A percentile compares a stretch with the other conserved stretches of the same genome.
Conservation (phyloP, 23 red algal genomes). For the Chondrus crispus region DNA sequence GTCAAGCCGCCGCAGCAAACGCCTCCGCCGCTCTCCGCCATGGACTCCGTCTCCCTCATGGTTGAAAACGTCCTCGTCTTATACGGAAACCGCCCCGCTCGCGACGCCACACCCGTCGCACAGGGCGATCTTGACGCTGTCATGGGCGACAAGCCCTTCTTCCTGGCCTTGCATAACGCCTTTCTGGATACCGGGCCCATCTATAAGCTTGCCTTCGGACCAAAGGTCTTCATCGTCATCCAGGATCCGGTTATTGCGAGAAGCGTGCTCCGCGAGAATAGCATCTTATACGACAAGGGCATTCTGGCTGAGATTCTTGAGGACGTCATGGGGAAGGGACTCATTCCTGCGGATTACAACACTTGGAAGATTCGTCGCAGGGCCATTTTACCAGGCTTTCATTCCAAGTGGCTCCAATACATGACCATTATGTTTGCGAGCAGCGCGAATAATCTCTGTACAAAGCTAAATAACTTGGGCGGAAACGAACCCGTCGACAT, state of each 20-base stretch:
- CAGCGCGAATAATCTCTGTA: constrained; percentile 26
- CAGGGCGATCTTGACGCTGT: constrained; percentile 50
- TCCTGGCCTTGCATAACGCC: constrained; percentile 48
- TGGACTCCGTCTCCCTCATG: constrained; percentile 49
- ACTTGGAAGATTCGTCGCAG: constrained; percentile 83
- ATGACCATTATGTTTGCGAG: constrained; percentile 66
- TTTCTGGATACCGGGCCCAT: constrained; percentile 59
- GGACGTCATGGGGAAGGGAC: constrained; percentile 82
- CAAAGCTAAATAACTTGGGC: constrained; percentile 40
- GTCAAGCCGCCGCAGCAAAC: too few species aligned
- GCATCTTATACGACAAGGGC: constrained; percentile 73
- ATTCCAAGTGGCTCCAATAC: constrained; percentile 52
- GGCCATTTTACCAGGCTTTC: constrained; percentile 74
- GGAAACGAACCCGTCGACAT: constrained; percentile 50
- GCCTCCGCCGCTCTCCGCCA: constrained; percentile 54
- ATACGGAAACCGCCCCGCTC: constrained; percentile 34
- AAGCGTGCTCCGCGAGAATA: constrained; percentile 46
- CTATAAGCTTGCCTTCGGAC: constrained; percentile 78
- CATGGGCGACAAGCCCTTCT: constrained; percentile 61
- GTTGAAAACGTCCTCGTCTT: constrained; percentile 58
- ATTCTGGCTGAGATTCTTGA: constrained; percentile 78
- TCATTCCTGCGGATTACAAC: constrained; percentile 85
- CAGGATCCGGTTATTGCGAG: constrained; percentile 67
- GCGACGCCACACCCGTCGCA: constrained; percentile 41
- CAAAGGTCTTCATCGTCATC: constrained; percentile 77